Conservation (phyloP, 257 asterid genomes). For the Cordia subcordata region DNA sequence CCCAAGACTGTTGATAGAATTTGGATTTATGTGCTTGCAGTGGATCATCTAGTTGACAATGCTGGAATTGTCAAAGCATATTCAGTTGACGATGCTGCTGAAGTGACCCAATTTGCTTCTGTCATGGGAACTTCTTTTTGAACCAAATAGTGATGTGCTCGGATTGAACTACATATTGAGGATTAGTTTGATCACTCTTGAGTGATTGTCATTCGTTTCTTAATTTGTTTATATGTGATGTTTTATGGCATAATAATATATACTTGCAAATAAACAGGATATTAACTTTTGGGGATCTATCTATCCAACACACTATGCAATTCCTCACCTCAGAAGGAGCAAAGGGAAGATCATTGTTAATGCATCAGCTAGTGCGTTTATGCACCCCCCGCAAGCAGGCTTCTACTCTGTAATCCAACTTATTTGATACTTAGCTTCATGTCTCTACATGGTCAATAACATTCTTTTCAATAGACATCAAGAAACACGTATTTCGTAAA, state of each 20-base stretch:
- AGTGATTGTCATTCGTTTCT: no score
- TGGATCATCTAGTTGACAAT: slow-evolving; percentile 19
- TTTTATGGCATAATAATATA: no score
- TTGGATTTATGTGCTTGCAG: slow-evolving; percentile 1
- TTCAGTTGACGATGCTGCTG: slow-evolving; percentile 5
- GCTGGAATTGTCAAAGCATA: slow-evolving; percentile 12
- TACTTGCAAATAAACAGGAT: not conserved
- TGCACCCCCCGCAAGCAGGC: not conserved
- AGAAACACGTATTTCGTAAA: no score
- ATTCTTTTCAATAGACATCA: no score
- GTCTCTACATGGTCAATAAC: no score
- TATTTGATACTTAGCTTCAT: no score
- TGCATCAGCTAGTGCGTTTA: not conserved
- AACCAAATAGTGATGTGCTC: no score
- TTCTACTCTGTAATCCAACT: slow-evolving; percentile 3
- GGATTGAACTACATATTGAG: no score
- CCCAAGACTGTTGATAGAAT: no score
- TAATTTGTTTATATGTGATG: no score
- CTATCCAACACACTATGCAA: not conserved
- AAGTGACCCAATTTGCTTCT: slow-evolving; percentile 9
- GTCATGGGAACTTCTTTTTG: not conserved
- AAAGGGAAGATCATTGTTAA: not conserved
- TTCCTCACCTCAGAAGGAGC: not conserved
- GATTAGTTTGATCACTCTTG: no score
- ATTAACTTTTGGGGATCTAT: not conserved